phyloP scores from a whole-genome alignment of 2,329 filamentous ascomycete genomes.

The Penicillium sp. region DNA sequence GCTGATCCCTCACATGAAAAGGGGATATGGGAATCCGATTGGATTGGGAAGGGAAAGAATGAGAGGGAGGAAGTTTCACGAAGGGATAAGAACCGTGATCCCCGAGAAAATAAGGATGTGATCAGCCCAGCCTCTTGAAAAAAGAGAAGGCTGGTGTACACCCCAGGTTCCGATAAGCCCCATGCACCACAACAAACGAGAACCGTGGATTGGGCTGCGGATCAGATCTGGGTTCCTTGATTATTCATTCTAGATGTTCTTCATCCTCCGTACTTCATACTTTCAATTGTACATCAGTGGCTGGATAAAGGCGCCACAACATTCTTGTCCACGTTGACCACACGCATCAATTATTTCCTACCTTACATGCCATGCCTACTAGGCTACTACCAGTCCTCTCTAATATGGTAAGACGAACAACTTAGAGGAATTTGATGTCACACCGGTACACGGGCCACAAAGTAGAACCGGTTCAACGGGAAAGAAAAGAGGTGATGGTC shows the following conservation, averaged over 20 bases:
- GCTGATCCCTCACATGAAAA: conserved; percentile 30
- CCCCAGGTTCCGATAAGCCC: neutral
- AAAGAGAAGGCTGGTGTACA: conserved; percentile 24
- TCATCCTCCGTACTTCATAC: neutral
- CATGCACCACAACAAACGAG: neutral
- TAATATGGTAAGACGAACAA: neutral
- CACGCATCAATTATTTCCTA: neutral
- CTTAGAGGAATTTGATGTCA: neutral
- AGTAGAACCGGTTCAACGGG: neutral
- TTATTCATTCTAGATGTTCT: neutral
- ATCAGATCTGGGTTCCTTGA: neutral
- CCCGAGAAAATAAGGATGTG: neutral
- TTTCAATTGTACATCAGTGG: neutral
- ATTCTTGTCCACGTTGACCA: neutral
- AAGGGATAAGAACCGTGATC: conserved; percentile 8
- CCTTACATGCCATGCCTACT: neutral
- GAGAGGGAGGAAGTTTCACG: conserved; percentile 3
- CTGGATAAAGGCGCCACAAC: neutral
- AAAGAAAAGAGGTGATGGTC: conserved; percentile 12
- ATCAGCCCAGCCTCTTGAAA: neutral
- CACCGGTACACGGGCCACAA: conserved; percentile 14
- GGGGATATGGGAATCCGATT: conserved; percentile 4
- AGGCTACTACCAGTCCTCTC: neutral
- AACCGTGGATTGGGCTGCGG: neutral
- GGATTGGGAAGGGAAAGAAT: neutral